These are phyloP conservation scores for Diaporthe eres DNA, from an alignment of 2,329 filamentous ascomycete species.

Conservation along the genomic window DNA sequence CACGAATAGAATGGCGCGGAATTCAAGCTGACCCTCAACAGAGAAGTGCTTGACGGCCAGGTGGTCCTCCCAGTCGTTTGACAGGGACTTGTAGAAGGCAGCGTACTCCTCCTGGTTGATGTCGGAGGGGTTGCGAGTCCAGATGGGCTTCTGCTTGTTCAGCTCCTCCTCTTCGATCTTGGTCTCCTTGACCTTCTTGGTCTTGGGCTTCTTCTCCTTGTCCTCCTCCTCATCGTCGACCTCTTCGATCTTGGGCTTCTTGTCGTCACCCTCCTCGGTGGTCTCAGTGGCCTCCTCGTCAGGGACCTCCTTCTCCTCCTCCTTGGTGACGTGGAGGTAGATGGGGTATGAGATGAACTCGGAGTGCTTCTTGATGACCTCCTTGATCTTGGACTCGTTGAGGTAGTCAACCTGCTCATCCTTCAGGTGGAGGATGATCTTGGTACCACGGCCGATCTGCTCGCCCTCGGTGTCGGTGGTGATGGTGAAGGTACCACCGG, in stretches of 20 bases:
- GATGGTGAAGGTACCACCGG: constrained; percentile 97
- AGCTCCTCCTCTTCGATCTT: constrained; percentile 99
- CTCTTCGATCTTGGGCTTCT: constrained; percentile 97
- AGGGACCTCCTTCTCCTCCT: constrained; percentile 98
- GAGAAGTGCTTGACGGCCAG: constrained; percentile 99
- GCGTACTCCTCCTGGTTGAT: constrained; percentile 95
- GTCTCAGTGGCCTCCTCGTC: constrained; percentile 82
- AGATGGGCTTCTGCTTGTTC: constrained; percentile 94
- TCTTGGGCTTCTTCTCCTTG: constrained; percentile 93
- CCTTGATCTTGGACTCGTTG: constrained; percentile 99
- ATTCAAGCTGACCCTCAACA: constrained; percentile 99
- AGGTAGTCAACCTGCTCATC: constrained; percentile 99
- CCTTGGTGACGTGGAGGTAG: constrained; percentile 99
- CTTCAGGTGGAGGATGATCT: constrained; percentile 99
- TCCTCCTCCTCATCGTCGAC: constrained; percentile 89
- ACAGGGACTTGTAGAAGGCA: constrained; percentile 99
- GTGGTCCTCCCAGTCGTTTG: constrained; percentile 99
- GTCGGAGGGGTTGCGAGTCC: constrained; percentile 86
- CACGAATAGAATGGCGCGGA: constrained; percentile 99
- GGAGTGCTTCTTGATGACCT: constrained; percentile 99
- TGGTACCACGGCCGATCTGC: constrained; percentile 92
- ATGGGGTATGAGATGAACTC: constrained; percentile 99
- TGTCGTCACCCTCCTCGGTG: constrained; percentile 82
- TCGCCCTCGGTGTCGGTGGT: constrained; percentile 90
- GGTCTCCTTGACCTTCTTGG: constrained; percentile 99